phyloP scores from a whole-genome alignment of 2,329 filamentous ascomycete genomes.

The Microsporum audouinii region DNA sequence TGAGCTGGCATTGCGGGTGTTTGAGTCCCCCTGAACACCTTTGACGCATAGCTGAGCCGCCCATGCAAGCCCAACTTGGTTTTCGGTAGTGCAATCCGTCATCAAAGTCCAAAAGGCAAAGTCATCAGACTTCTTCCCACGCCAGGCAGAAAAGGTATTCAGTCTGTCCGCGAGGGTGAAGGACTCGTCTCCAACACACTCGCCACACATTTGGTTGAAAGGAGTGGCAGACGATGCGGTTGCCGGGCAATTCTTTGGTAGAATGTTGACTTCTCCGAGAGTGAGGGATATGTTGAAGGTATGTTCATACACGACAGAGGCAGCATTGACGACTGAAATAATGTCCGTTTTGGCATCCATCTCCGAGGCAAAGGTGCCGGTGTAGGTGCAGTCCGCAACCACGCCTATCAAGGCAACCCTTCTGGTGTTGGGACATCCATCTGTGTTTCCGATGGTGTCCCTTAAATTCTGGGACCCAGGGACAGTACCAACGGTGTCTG shows the following conservation, averaged over 20 bases:
- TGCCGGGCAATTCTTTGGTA: conserved; percentile 61
- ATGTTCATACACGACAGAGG: conserved; percentile 76
- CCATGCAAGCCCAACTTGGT: conserved; percentile 84
- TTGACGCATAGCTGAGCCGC: conserved; percentile 63
- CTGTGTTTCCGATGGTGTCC: conserved; percentile 64
- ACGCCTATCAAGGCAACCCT: conserved; percentile 86
- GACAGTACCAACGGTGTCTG: conserved; percentile 53
- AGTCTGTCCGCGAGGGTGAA: conserved; percentile 63
- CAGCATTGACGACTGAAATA: conserved; percentile 71
- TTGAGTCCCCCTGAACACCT: conserved; percentile 6
- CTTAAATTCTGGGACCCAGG: conserved; percentile 58
- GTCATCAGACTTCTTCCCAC: conserved; percentile 60
- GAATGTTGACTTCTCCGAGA: conserved; percentile 73
- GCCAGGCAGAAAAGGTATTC: conserved; percentile 81
- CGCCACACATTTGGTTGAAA: conserved; percentile 69
- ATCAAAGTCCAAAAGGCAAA: conserved; percentile 91
- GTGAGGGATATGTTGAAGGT: conserved; percentile 93
- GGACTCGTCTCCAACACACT: conserved; percentile 29
- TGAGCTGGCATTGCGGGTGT: conserved; percentile 20
- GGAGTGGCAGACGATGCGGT: conserved; percentile 54
- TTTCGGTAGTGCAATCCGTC: conserved; percentile 64
- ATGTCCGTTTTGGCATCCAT: conserved; percentile 58
- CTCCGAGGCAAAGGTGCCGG: conserved; percentile 53
- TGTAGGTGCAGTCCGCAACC: conserved; percentile 88
- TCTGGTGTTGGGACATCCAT: conserved; percentile 79